Base-by-base conservation (phyloP, 192 early-diverging fungal genomes). In the Coemansia sp. region DNA sequence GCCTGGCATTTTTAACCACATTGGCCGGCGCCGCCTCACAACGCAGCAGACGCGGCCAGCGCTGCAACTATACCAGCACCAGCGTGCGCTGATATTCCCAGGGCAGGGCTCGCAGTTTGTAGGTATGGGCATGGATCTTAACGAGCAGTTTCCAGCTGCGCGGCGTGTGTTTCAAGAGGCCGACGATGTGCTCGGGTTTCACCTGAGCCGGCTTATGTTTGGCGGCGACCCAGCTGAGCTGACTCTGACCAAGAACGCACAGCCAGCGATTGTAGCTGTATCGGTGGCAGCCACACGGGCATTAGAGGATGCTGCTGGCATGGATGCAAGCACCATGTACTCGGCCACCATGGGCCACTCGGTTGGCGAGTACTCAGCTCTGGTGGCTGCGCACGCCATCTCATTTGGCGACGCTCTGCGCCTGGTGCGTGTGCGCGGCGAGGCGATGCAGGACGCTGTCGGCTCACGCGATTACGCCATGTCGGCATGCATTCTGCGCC, bases 61-160 rank as follows among this genome's bases (percentile, higher is more conserved):
- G 32, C 69, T 38, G 59, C 76, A 79, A 47, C 39, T 80, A 29
- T 80, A 80, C 56, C 69, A 66, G 19, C 59, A 63, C 45, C 65
- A 80, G 49, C 72, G 78, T 22, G 78, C 78, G 1, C 35, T 80
- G 51, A 58, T 80, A 59, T 80, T 80, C 48, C 78, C 78, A 11
- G 91, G 91, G 12, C 91, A 93, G 71, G 91, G 91, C 45, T 88
- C 91, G 9, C 91, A 93, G 72, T 91, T 86, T 81, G 84, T 91
- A 69, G 93, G 96, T 51, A 98, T 98, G 96, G 94, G 93, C 8
- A 82, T 81, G 66, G 96, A 97, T 77, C 76, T 98, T 27, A 93
- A 90, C 57, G 83, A 88, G 21, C 69, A 79, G 32, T 96, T 87
- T 52, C 49, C 87, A 10, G 87, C 83, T 2, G 91, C 96, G 14